These are phyloP conservation scores for Dendrocalamus latiflorus DNA, from an alignment of 202 grass and related monocot genomes.

Conservation along the genomic window DNA sequence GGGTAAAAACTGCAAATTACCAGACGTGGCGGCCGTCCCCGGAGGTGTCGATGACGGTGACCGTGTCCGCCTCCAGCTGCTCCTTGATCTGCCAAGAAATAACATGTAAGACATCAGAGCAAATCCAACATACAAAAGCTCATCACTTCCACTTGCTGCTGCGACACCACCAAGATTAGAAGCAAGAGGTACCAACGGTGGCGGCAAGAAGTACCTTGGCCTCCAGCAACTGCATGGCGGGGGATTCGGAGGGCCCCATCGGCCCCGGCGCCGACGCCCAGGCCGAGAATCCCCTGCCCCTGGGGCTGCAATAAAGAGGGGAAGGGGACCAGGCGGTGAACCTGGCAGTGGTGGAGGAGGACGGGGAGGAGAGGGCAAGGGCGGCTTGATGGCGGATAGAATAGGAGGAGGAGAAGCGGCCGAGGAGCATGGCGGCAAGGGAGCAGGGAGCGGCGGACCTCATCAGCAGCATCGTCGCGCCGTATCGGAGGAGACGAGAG, in stretches of 20 bases:
- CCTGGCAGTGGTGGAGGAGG: not conserved
- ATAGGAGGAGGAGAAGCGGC: constrained; percentile 21
- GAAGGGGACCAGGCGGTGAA: not conserved
- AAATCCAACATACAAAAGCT: not conserved
- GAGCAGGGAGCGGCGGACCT: constrained; percentile 37
- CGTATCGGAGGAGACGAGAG: too few species aligned
- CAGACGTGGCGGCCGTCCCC: constrained; percentile 87
- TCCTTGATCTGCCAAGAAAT: constrained; percentile 60
- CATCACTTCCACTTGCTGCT: not conserved
- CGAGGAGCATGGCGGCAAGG: constrained; percentile 20
- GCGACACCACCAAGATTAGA: not conserved
- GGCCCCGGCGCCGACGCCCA: constrained; percentile 34
- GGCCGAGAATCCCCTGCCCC: constrained; percentile 21
- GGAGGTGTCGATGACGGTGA: constrained; percentile 62
- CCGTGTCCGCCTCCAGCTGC: constrained; percentile 74
- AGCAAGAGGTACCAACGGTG: not conserved
- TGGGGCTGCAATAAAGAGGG: not conserved
- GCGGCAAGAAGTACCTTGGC: constrained; percentile 47
- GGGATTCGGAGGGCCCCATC: constrained; percentile 42
- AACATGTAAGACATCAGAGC: not conserved
- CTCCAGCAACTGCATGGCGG: constrained; percentile 59
- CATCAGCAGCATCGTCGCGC: constrained; percentile 32
- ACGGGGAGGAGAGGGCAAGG: constrained; percentile 1
- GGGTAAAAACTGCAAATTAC: not conserved
- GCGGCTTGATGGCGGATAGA: constrained; percentile 15